Evolutionary conservation across 345 rosid genomes (phyloP), one percentile per base, ranked within the genome.

Genomic region (Cardiospermum halicacabum): DNA sequence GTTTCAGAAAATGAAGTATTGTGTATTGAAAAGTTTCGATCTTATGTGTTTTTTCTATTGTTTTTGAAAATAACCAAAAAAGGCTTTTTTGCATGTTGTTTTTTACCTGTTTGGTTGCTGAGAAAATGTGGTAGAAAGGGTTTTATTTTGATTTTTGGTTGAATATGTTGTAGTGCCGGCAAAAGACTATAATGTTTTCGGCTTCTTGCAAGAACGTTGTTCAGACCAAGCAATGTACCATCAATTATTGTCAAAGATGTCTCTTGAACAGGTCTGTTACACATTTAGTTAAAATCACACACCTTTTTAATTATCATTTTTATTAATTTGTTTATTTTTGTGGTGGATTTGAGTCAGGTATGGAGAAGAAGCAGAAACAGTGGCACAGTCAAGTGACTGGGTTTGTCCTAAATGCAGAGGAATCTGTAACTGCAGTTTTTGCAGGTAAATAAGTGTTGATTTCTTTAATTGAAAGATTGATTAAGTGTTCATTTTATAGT

Each of bases 401-500:
- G 57, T 54, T 40, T 91, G 97, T 53, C 94, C 87, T 19, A 91
- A 75, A 64, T 91, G 97, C 66, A 81, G 77, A 37, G 94, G 80
- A 56, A 76, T 75, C 13, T 91, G 97, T 76, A 91, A 85, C 53
- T 91, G 97, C 77, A 91, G 97, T 69, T 18, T 16, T 1, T 91
- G 97, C 82, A 82, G 63, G 97, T 89, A 65, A 80, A 83, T 62
- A 37, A 11, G 32, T 25, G 24, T 11, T 53, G 13, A 15, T 15
- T 53, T 42, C 48, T 42, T 42, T 42, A 2, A 42, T 16, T 42
- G 13, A 19, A 42, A 34, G 39, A 42, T 42, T 42, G 16, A 48
- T 30, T 25, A 26, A 34, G 45, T 10, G 43, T 12, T 36, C n/a
- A 16, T 6, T 31, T 28, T 64, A 12, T 19, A n/a, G n/a, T n/a